Evolutionary conservation across 768 basidiomycete genomes (phyloP).

Genomic region (Heimioporus sp.): DNA sequence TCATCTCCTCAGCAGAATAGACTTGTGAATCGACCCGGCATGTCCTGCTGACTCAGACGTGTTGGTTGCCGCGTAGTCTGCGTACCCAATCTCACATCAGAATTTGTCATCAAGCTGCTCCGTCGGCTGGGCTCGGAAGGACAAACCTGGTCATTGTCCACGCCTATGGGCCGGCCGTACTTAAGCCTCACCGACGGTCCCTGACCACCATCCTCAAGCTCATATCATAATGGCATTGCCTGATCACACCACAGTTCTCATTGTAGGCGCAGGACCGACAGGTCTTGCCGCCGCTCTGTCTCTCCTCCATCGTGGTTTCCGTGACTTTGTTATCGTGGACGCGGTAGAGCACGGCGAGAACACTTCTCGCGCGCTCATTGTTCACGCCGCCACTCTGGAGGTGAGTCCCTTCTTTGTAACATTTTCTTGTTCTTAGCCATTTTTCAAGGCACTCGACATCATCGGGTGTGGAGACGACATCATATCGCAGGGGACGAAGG

Average conservation of each 20-base stretch:
- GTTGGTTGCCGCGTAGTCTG: too few species aligned
- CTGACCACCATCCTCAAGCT: too few species aligned
- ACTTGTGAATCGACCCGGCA: too few species aligned
- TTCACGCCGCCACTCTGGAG: slow-evolving; percentile 58
- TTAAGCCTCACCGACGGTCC: too few species aligned
- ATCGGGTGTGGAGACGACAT: slow-evolving; percentile 42
- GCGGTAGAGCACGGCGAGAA: slow-evolving; percentile 33
- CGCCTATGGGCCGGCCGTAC: too few species aligned
- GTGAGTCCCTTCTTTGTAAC: slow-evolving; percentile 24
- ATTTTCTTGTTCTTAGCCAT: slow-evolving; percentile 6
- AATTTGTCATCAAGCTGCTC: too few species aligned
- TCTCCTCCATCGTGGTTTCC: slow-evolving; percentile 40
- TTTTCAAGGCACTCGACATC: slow-evolving; percentile 41
- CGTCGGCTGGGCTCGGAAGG: too few species aligned
- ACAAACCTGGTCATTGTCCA: too few species aligned
- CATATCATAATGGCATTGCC: slow-evolving; percentile 30
- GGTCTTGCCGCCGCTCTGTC: slow-evolving; percentile 50
- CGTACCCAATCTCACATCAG: too few species aligned
- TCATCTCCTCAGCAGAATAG: too few species aligned
- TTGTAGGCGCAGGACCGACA: slow-evolving; percentile 51
- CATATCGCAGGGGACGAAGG: slow-evolving; percentile 38
- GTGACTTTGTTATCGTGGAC: slow-evolving; percentile 46
- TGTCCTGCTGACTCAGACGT: too few species aligned
- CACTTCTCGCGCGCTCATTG: slow-evolving; percentile 44
- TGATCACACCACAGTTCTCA: slow-evolving; percentile 39